phyloP scores from a whole-genome alignment of 139 green algal species.

The Tetradesmus obliquus region DNA sequence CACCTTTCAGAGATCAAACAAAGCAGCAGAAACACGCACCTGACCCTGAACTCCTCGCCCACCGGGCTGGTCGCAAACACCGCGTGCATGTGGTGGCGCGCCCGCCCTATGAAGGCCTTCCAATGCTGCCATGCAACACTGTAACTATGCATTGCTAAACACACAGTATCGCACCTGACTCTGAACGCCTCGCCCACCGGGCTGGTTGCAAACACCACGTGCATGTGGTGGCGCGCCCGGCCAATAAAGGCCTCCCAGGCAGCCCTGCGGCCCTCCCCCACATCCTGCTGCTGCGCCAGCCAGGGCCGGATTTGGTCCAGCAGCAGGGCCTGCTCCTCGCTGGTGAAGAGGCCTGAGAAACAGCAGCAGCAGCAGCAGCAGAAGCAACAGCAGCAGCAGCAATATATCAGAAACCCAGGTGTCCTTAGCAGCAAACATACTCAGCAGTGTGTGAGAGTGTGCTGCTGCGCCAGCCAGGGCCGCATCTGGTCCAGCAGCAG shows the following conservation, averaged over 20 bases:
- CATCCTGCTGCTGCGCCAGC: constrained; percentile 26
- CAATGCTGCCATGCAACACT: constrained; percentile 6
- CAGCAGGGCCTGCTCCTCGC: constrained; percentile 47
- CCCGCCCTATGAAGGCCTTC: constrained; percentile 79
- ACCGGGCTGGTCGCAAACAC: constrained; percentile 88
- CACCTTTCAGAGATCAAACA: no score
- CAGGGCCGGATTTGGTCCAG: constrained; percentile 45
- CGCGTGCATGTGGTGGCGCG: constrained; percentile 84
- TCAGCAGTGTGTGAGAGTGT: constrained; percentile 16
- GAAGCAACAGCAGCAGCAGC: not conserved
- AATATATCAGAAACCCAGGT: constrained; percentile 2
- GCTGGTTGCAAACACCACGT: constrained; percentile 86
- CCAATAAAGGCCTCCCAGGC: constrained; percentile 86
- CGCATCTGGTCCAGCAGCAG: constrained; percentile 43
- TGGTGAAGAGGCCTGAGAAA: constrained; percentile 21
- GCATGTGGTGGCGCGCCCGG: constrained; percentile 76
- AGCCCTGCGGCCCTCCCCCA: constrained; percentile 79
- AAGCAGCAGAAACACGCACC: constrained; percentile 30
- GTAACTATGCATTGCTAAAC: no score
- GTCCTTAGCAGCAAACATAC: no score
- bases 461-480: constrained; percentile 33
- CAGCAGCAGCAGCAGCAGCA: not conserved
- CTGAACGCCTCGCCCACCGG: constrained; percentile 87
- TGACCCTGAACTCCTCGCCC: constrained; percentile 78
- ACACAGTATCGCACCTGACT: constrained; percentile 42